Evolutionary conservation across 257 asterid species (phyloP).

Genomic region (Lantana camara): DNA sequence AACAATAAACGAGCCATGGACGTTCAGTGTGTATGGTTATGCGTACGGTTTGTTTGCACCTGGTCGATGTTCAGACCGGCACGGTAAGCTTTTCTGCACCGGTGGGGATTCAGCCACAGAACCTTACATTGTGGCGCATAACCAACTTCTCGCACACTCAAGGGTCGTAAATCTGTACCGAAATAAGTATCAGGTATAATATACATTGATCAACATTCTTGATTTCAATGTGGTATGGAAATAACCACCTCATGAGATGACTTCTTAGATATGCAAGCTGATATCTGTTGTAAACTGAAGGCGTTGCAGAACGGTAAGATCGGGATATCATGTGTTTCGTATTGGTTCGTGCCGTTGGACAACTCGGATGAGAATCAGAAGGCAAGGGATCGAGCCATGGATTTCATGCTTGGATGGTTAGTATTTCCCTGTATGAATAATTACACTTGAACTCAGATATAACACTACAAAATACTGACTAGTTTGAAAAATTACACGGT

Average conservation of each 20-base stretch:
- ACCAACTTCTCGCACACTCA: slow-evolving; percentile 56
- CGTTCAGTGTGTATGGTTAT: slow-evolving; percentile 38
- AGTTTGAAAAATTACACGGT: too few species aligned
- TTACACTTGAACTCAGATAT: too few species aligned
- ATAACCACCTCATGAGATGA: too few species aligned
- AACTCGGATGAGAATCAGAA: slow-evolving; percentile 28
- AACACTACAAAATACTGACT: too few species aligned
- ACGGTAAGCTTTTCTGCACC: slow-evolving; percentile 23
- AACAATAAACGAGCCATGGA: slow-evolving; percentile 60
- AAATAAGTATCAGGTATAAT: slow-evolving; percentile 44
- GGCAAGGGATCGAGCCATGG: slow-evolving; percentile 51
- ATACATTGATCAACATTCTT: neutral
- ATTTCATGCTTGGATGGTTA: slow-evolving; percentile 76
- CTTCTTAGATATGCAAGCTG: neutral
- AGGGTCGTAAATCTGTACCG: slow-evolving; percentile 44
- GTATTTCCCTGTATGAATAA: neutral
- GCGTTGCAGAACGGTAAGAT: slow-evolving; percentile 41
- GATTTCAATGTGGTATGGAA: neutral
- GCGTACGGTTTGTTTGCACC: slow-evolving; percentile 47
- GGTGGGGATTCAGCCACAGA: slow-evolving; percentile 55
- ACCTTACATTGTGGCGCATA: slow-evolving; percentile 54
- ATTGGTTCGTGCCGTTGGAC: slow-evolving; percentile 45
- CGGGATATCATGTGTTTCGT: slow-evolving; percentile 38
- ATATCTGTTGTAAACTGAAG: slow-evolving; percentile 15
- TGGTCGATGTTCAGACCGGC: slow-evolving; percentile 55